Evolutionary conservation across 2,329 filamentous ascomycete species (phyloP).

Genomic region (Xylariaceae sp.): DNA sequence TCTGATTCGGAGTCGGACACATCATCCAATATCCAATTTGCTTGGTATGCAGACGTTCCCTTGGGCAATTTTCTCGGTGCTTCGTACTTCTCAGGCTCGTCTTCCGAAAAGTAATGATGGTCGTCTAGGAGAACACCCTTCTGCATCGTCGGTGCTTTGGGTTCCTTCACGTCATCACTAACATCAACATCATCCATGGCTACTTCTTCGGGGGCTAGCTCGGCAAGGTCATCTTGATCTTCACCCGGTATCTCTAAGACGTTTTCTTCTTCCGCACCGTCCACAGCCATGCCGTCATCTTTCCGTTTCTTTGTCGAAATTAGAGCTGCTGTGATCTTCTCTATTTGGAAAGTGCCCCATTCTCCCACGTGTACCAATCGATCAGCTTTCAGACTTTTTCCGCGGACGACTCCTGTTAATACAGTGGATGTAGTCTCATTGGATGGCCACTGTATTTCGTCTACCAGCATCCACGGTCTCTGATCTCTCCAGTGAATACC

Average conservation of each 20-base stretch:
- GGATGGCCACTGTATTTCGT: constrained; percentile 76
- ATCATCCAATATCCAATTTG: constrained; percentile 85
- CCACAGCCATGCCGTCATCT: constrained; percentile 72
- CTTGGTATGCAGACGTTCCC: constrained; percentile 92
- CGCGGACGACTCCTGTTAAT: constrained; percentile 84
- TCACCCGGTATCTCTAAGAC: constrained; percentile 75
- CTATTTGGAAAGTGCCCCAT: constrained; percentile 92
- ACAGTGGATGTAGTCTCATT: constrained; percentile 68
- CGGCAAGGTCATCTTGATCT: constrained; percentile 82
- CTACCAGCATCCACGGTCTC: constrained; percentile 92
- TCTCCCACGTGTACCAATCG: constrained; percentile 89
- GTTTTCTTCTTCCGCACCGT: constrained; percentile 61
- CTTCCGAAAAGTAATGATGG: constrained; percentile 97
- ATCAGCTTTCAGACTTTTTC: constrained; percentile 86
- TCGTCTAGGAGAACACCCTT: constrained; percentile 95
- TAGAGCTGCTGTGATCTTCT: constrained; percentile 83
- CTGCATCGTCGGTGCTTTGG: constrained; percentile 60
- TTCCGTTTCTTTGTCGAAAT: constrained; percentile 66
- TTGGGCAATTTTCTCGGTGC: constrained; percentile 79
- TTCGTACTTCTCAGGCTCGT: constrained; percentile 68
- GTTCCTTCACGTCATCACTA: constrained; percentile 40
- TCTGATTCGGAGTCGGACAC: constrained; percentile 86
- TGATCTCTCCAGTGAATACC: constrained; percentile 96
- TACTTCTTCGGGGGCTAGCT: constrained; percentile 85
- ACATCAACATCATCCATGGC: constrained; percentile 64